phyloP scores from a whole-genome alignment of 257 asterid genomes.

The Fraxinus americana region DNA sequence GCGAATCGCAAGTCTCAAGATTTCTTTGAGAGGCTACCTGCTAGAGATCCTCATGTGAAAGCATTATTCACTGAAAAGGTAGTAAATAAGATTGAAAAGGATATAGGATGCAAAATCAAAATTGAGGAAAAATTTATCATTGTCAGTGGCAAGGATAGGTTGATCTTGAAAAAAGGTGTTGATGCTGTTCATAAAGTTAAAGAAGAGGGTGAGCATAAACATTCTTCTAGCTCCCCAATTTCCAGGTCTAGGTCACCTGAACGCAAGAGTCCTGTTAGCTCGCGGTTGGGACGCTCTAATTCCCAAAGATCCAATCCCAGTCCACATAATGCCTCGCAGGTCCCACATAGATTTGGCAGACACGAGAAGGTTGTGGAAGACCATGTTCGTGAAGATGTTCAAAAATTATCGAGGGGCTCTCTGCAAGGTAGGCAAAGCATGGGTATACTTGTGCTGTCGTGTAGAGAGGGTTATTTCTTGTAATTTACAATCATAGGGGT shows the following conservation, averaged over 20 bases:
- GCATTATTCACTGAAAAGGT: conserved; percentile 81
- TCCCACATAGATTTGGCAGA: conserved; percentile 59
- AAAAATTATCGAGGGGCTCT: conserved; percentile 66
- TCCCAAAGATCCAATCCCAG: conserved; percentile 70
- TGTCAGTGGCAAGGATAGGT: conserved; percentile 96
- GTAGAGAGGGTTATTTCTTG: conserved; percentile 16
- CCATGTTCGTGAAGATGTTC: conserved; percentile 73
- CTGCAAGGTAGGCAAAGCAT: conserved; percentile 72
- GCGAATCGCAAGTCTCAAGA: conserved; percentile 95
- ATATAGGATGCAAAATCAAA: conserved; percentile 89
- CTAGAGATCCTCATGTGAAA: conserved; percentile 87
- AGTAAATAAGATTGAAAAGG: conserved; percentile 85
- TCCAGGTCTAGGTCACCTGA: conserved; percentile 77
- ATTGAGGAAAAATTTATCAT: conserved; percentile 91
- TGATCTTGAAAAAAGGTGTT: conserved; percentile 83
- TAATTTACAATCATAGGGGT: conserved; percentile 15
- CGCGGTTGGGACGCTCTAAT: conserved; percentile 66
- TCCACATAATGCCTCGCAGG: conserved; percentile 53
- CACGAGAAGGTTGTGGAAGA: conserved; percentile 77
- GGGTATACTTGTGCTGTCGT: conserved; percentile 7
- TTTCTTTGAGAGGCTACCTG: conserved; percentile 93
- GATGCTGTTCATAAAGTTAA: conserved; percentile 89
- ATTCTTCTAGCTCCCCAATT: conserved; percentile 56
- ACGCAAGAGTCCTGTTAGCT: conserved; percentile 70
- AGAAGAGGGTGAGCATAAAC: conserved; percentile 65